Conservation (phyloP, 257 asterid species). For the Scutellaria galericulata region DNA sequence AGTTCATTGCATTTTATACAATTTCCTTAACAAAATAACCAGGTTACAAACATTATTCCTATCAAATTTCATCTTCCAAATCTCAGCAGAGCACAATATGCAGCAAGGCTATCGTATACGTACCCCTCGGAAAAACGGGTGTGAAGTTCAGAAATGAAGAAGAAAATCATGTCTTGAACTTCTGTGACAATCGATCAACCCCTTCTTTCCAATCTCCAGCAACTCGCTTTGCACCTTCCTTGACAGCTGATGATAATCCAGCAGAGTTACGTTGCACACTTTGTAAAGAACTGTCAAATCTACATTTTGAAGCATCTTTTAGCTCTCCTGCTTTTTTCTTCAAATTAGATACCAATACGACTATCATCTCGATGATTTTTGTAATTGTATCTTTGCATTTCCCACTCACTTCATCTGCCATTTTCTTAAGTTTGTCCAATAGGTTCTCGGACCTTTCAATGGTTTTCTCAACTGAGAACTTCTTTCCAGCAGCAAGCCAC, state of each 20-base stretch:
- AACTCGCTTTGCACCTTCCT: slow-evolving; percentile 69
- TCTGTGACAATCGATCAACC: slow-evolving; percentile 81
- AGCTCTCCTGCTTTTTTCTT: slow-evolving; percentile 66
- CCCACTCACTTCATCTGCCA: slow-evolving; percentile 72
- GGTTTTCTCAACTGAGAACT: slow-evolving; percentile 66
- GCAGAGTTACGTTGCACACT: slow-evolving; percentile 49
- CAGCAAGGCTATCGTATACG: not conserved
- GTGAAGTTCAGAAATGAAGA: not conserved
- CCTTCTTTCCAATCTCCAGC: slow-evolving; percentile 92
- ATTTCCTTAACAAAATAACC: slow-evolving; percentile 24
- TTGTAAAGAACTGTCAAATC: slow-evolving; percentile 55
- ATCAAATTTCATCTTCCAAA: slow-evolving; percentile 17
- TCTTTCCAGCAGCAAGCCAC: slow-evolving; percentile 74
- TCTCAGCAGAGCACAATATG: not conserved
- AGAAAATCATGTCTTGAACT: slow-evolving; percentile 73
- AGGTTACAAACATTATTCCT: slow-evolving; percentile 26
- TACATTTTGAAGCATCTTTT: slow-evolving; percentile 48
- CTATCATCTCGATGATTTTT: slow-evolving; percentile 62
- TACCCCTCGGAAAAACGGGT: not conserved
- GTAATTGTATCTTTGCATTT: slow-evolving; percentile 66
- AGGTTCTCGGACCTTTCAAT: slow-evolving; percentile 70
- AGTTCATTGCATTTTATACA: slow-evolving; percentile 17
- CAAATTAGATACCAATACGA: slow-evolving; percentile 46
- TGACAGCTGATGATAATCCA: slow-evolving; percentile 51
- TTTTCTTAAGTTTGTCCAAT: slow-evolving; percentile 68